Conservation (phyloP, 75 land plant genomes). For the Pseudotsuga menziesii region DNA sequence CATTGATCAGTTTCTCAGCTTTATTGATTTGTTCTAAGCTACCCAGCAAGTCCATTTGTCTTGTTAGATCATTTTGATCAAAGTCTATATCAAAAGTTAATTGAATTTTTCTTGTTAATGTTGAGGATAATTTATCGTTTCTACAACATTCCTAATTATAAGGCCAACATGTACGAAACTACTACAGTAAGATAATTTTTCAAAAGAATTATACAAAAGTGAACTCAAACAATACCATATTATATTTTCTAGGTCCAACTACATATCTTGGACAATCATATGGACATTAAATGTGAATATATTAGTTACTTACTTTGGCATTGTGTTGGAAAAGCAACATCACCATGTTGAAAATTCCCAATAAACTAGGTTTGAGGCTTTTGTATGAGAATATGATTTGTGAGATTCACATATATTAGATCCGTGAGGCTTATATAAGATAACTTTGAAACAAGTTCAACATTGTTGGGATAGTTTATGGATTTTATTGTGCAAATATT, state of each 20-base stretch:
- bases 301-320: too few relatives aligned
- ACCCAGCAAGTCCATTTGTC: slow-evolving; percentile 90
- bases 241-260: not conserved
- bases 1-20: slow-evolving; percentile 94
- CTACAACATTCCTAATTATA: slow-evolving; percentile 93
- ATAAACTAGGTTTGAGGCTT: too few relatives aligned
- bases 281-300: too few relatives aligned
- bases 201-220: not conserved
- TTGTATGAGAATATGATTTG: too few relatives aligned
- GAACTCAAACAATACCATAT: not conserved
- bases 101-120: slow-evolving; percentile 85
- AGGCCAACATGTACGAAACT: slow-evolving; percentile 79
- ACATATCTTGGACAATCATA: not conserved
- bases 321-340: too few relatives aligned
- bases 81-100: slow-evolving; percentile 85
- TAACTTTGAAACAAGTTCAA: not conserved
- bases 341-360: too few relatives aligned
- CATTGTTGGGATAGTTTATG: too few relatives aligned
- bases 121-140: slow-evolving; percentile 80
- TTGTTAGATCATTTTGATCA: slow-evolving; percentile 52
- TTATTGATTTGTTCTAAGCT: slow-evolving; percentile 62
- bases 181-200: not conserved
- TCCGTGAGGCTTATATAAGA: not conserved
- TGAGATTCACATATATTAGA: too few relatives aligned
- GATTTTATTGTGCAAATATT: too few relatives aligned